Evolutionary conservation across 2,329 filamentous ascomycete genomes (phyloP).

Genomic region (Graphiopsis chlorocephala): DNA sequence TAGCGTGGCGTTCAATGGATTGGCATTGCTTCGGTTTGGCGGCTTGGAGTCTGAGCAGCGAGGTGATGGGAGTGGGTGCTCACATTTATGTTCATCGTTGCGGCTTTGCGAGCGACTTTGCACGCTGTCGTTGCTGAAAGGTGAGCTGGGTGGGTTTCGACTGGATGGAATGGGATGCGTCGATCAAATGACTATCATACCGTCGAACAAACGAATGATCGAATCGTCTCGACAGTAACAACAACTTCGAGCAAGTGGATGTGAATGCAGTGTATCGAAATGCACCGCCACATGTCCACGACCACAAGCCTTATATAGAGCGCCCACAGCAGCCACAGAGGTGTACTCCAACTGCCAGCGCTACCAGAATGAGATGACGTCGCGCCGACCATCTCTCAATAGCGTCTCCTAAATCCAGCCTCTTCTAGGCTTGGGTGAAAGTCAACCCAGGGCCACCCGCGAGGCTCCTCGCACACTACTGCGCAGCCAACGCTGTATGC

Average conservation of each 20-base stretch:
- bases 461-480: neutral
- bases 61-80: neutral
- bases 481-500: neutral
- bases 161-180: neutral
- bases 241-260: neutral
- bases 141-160: neutral
- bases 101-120: neutral
- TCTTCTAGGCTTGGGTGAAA: neutral
- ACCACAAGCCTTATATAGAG: neutral
- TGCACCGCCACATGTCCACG: neutral
- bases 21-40: neutral
- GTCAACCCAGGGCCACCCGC: neutral
- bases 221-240: neutral
- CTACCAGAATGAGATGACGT: neutral
- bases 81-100: constrained; percentile 30
- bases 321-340: neutral
- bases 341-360: neutral
- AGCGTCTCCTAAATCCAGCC: neutral
- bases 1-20: neutral
- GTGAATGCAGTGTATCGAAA: neutral
- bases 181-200: neutral
- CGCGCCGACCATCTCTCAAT: neutral
- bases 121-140: neutral
- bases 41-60: neutral
- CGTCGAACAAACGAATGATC: neutral